Evolutionary conservation across 768 basidiomycete genomes (phyloP).

Genomic region (Boletus rex-veris): DNA sequence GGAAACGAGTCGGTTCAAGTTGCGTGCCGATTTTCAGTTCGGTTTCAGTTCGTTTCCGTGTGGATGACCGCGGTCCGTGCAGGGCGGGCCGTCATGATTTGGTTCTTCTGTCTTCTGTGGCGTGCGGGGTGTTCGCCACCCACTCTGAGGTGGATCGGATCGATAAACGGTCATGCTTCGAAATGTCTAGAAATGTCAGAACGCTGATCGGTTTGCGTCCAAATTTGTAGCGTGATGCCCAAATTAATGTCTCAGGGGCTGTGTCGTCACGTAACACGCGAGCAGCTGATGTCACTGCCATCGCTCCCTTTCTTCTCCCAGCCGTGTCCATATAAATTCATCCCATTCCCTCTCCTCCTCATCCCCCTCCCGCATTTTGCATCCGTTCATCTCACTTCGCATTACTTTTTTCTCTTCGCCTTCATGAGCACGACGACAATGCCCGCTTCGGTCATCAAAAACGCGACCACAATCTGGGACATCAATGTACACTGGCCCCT

Average conservation of each 20-base stretch:
- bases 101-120: slow-evolving; percentile 15
- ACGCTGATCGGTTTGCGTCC: slow-evolving; percentile 5
- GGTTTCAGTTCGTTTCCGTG: slow-evolving; percentile 16
- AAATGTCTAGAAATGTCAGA: background rate
- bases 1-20: slow-evolving; percentile 16
- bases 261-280: slow-evolving; percentile 23
- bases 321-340: slow-evolving; percentile 29
- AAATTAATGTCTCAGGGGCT: slow-evolving; percentile 28
- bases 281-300: slow-evolving; percentile 33
- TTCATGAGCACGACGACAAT: slow-evolving; percentile 24
- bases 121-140: slow-evolving; percentile 7
- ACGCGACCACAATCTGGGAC: slow-evolving; percentile 71
- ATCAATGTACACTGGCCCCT: slow-evolving; percentile 60
- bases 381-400: background rate
- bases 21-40: background rate
- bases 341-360: slow-evolving; percentile 7
- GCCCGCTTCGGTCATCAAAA: slow-evolving; percentile 44
- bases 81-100: background rate
- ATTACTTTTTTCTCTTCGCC: background rate
- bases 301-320: slow-evolving; percentile 28
- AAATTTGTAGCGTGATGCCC: slow-evolving; percentile 8
- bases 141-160: slow-evolving; percentile 15
- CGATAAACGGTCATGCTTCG: slow-evolving; percentile 7
- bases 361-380: slow-evolving; percentile 1
- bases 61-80: slow-evolving; percentile 3